phyloP scores from a whole-genome alignment of 2,329 filamentous ascomycete species.

The Pseudopyricularia javanii region DNA sequence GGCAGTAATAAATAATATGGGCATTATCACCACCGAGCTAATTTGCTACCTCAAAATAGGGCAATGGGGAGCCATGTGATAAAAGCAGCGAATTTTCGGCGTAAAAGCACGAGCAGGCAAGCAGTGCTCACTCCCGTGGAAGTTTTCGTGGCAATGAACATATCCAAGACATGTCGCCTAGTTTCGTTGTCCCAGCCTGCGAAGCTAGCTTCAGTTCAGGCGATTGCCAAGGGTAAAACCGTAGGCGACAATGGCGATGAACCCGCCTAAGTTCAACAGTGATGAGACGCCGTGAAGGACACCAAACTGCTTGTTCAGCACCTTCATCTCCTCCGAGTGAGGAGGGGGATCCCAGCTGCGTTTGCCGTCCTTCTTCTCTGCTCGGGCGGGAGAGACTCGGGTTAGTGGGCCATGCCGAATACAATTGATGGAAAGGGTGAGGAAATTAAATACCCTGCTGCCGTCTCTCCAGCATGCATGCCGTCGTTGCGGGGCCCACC shows the following conservation, averaged over 20 bases:
- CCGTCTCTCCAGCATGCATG: constrained; percentile 63
- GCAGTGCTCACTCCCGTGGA: background rate
- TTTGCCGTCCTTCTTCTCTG: constrained; percentile 81
- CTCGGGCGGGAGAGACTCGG: background rate
- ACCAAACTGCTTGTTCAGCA: constrained; percentile 67
- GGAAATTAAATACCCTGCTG: constrained; percentile 53
- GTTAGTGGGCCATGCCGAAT: background rate
- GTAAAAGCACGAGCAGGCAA: background rate
- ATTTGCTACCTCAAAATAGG: background rate
- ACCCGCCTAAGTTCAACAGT: constrained; percentile 60
- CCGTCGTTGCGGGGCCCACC: constrained; percentile 63
- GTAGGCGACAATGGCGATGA: constrained; percentile 63
- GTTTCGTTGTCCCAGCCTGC: background rate
- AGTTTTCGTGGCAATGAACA: background rate
- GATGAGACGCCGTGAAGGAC: constrained; percentile 73
- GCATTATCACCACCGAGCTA: background rate
- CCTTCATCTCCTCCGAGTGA: constrained; percentile 74
- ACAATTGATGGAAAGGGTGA: background rate
- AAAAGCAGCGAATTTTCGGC: background rate
- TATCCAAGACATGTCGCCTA: background rate
- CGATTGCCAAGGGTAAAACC: constrained; percentile 60
- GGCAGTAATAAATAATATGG: background rate
- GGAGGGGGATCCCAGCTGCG: constrained; percentile 68
- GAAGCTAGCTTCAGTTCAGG: constrained; percentile 27
- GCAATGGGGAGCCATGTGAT: background rate